Evolutionary conservation across 306 rosid genomes (phyloP), one percentile per base, ranked within the genome.

Genomic region (Vigna reflexopilosa): DNA sequence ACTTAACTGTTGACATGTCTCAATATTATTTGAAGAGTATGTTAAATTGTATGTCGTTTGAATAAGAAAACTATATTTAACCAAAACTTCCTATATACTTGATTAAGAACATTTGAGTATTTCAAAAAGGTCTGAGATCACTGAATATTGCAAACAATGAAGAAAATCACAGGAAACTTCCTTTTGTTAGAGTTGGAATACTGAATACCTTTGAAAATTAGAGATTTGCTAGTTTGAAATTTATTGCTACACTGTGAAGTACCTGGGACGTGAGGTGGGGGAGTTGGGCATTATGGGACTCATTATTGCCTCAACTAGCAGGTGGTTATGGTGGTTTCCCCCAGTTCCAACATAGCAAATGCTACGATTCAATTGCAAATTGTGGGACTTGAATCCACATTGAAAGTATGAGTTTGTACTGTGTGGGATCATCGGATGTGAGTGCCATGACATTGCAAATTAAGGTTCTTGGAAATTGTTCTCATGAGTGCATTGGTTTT

Each of bases 21-120:
- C n/a, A 6, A 3, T 10, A 62, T 75, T 20, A 58, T 65, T 80
- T 15, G 50, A 69, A 62, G 49, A 58, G 71, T 28, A 66, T 76
- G 54, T 63, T 50, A 62, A 36, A 34, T 2, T 56, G 0, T 36
- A 36, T 80, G 11, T 52, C 63, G 68, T 42, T 17, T 55, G 30
- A 15, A 52, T 57, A 56, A 57, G 61, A 67, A 57, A 20, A 22
- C 12, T 42, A 40, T 69, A 22, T 11, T 81, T 44, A 58, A 44
- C 45, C 22, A 8, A 49, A 24, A 17, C 28, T 55, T 67, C 20
- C 13, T 20, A 15, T 56, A 57, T 68, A 16, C 67, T n/a, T 52
- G 42, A 17, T 62, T 17, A n/a, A 40, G 15, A 8, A 56, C 19
- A n/a, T 17, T 42, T 3, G 28, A 76, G 44, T 48, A 65, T 36